Conservation (phyloP, 805 yeast genomes). For the Torulaspora indica region DNA sequence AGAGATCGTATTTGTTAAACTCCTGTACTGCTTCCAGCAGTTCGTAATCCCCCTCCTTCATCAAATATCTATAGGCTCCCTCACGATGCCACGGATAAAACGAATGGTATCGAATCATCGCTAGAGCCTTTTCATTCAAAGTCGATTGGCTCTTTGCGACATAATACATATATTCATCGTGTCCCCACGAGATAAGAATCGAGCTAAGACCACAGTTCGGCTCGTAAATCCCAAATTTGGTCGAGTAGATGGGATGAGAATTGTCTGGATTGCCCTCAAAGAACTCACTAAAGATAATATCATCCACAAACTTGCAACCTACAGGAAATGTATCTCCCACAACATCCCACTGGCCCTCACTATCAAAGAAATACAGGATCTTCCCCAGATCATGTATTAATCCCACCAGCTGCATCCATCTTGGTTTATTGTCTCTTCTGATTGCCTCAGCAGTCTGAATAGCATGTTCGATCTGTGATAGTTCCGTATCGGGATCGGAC, state of each 20-base stretch:
- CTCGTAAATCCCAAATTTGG: constrained; percentile 63
- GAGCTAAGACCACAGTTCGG: constrained; percentile 62
- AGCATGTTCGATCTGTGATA: constrained; percentile 72
- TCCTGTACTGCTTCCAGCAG: constrained; percentile 61
- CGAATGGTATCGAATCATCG: constrained; percentile 71
- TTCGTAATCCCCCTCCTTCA: constrained; percentile 57
- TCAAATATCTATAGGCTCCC: constrained; percentile 56
- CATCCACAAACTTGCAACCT: constrained; percentile 59
- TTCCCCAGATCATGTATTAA: constrained; percentile 69
- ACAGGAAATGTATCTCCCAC: constrained; percentile 78
- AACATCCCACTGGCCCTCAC: constrained; percentile 76
- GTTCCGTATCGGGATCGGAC: constrained; percentile 70
- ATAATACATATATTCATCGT: constrained; percentile 74
- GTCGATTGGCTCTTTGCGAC: constrained; percentile 60
- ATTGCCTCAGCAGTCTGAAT: constrained; percentile 74
- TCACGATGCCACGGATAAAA: constrained; percentile 77
- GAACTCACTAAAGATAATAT: constrained; percentile 56
- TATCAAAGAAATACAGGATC: constrained; percentile 61
- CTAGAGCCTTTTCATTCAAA: constrained; percentile 60
- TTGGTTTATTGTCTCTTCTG: constrained; percentile 58
- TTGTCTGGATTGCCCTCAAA: constrained; percentile 58
- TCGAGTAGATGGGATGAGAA: constrained; percentile 57
- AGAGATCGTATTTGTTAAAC: constrained; percentile 64
- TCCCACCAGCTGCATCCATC: constrained; percentile 75
- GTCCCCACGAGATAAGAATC: constrained; percentile 75